Conservation (phyloP, 73 alveolate genomes). For the Paramecium primaurelia region DNA sequence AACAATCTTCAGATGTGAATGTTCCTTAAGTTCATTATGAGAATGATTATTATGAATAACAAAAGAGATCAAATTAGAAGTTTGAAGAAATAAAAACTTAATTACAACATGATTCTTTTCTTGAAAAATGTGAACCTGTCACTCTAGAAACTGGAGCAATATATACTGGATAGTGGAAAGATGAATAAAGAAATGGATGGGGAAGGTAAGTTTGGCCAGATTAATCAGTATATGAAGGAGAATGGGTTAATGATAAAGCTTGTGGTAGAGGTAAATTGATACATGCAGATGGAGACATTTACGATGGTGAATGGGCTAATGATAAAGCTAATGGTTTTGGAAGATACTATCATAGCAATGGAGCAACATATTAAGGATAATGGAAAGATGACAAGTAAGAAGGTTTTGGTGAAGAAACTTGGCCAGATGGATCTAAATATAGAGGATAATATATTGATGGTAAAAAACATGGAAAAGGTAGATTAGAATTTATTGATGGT, state of each 20-base stretch:
- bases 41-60: neutral
- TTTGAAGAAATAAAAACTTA: neutral
- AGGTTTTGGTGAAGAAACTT: slow-evolving; percentile 73
- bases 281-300: slow-evolving; percentile 74
- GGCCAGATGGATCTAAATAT: slow-evolving; percentile 75
- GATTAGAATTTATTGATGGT: slow-evolving; percentile 67
- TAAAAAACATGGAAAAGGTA: slow-evolving; percentile 68
- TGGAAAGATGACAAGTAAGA: slow-evolving; percentile 77
- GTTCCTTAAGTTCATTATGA: neutral
- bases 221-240: slow-evolving; percentile 70
- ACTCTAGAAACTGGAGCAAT: slow-evolving; percentile 63
- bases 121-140: slow-evolving; percentile 53
- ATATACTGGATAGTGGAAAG: slow-evolving; percentile 63
- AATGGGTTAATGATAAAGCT: slow-evolving; percentile 74
- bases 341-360: slow-evolving; percentile 58
- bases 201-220: slow-evolving; percentile 76
- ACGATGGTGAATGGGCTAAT: slow-evolving; percentile 75
- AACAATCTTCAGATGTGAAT: slow-evolving; percentile 5
- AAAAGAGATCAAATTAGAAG: neutral
- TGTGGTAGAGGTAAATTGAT: slow-evolving; percentile 76
- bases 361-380: slow-evolving; percentile 68
- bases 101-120: neutral
- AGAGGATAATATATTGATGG: slow-evolving; percentile 70
- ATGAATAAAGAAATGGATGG: slow-evolving; percentile 64
- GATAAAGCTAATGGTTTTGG: slow-evolving; percentile 65